Conservation (phyloP, 1,284 basidiomycete species). For the Apiotrichum akiyoshidainum region DNA sequence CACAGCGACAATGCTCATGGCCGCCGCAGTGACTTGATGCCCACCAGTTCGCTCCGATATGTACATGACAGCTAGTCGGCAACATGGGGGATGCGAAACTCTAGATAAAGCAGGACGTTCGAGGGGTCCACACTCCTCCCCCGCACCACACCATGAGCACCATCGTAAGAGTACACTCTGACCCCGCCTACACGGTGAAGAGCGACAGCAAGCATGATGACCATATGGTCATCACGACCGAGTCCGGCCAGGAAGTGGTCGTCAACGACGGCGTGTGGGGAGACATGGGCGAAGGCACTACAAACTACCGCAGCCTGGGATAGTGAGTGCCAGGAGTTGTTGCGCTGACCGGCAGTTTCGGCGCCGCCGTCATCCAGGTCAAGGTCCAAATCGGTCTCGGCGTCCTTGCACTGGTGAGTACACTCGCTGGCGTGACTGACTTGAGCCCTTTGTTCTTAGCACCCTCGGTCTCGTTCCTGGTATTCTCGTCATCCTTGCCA, state of each 20-base stretch:
- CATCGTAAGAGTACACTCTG: no score
- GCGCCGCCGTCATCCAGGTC: conserved; percentile 27
- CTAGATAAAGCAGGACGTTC: no score
- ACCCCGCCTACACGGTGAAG: neutral
- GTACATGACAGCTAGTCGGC: no score
- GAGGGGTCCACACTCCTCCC: no score
- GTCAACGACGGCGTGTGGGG: conserved; percentile 26
- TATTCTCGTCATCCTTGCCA: conserved; percentile 23
- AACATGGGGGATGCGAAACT: no score
- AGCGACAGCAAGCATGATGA: neutral
- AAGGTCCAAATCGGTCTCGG: conserved; percentile 45
- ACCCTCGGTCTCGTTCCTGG: conserved; percentile 32
- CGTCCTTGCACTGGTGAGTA: conserved; percentile 34
- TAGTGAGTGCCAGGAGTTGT: neutral
- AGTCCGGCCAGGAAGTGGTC: neutral
- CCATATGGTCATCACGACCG: neutral
- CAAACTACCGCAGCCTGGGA: conserved; percentile 28
- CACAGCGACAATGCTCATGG: no score
- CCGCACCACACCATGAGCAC: no score
- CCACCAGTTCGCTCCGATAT: no score
- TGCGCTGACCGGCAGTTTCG: neutral
- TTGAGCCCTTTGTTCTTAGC: conserved; percentile 29
- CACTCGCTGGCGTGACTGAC: neutral
- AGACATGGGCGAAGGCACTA: conserved; percentile 23
- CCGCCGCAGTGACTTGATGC: no score